Base-by-base conservation (phyloP, 139 green algal genomes). In the Auxenochlorella pyrenoidosa region DNA sequence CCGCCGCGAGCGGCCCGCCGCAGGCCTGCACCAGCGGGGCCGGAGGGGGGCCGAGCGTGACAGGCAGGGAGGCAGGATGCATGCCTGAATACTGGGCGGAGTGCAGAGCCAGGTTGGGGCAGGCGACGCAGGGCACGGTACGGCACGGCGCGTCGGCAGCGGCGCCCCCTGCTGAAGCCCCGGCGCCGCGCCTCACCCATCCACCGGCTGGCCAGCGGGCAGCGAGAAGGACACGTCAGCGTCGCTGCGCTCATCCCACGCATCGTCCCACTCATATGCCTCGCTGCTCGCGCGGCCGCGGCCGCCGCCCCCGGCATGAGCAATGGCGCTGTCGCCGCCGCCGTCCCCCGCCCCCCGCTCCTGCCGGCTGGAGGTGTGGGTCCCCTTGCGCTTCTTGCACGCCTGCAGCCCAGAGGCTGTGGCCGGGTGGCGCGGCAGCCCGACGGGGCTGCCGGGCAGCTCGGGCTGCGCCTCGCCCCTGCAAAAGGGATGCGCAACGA, bases 371-470 rank as follows among this genome's bases (percentile, higher is more conserved):
- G 16, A 40, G 3, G 44, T 40, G 44, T 82, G 40, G 24, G 72
- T 36, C 3, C 80, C 80, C 63, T 85, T 85, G 51, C 78, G 78
- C 63, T 85, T 85, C 80, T 85, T 85, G 80, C 80, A n/a, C 40
- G 51, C 30, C 2, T 30, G 40, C 80, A 85, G 80, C 28, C 80
- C 60, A 0, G 80, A 41, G 24, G 66, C 63, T 0, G 63, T 66
- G 10, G 63, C 80, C 18, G 41, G 38, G 0, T 24, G 59, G 38
- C 30, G 30, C 3, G 80, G 80, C 30, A 41, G 16, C 1, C 30
- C 16, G 40, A 85, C 30, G 3, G 63, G 80, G 10, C 41, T 40
- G 41, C 80, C 80, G 15, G 66, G 41, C 63, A 85, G 41, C 12
- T 60, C 32, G 10, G 80, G 80, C 80, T 63, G 63, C 28, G 80